phyloP scores from a whole-genome alignment of 768 basidiomycete species.

The Lentinula sp. region DNA sequence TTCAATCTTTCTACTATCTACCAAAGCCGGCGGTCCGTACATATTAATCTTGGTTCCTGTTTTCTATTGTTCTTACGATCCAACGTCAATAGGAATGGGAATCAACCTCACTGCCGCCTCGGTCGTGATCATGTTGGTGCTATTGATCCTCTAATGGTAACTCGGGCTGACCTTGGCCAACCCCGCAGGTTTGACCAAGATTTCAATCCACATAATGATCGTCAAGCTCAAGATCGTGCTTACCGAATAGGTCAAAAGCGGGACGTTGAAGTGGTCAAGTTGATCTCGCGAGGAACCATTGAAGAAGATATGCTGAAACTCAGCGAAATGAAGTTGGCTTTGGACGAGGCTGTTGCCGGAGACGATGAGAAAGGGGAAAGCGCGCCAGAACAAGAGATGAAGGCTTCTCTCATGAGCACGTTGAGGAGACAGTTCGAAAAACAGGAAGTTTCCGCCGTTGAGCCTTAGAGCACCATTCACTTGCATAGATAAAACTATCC shows the following conservation, averaged over 20 bases:
- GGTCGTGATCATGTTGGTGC: conserved; percentile 81
- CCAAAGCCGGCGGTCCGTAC: conserved; percentile 71
- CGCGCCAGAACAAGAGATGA: conserved; percentile 75
- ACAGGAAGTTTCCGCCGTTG: conserved; percentile 29
- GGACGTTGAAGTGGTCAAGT: conserved; percentile 91
- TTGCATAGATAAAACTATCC: not conserved
- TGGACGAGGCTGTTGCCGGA: conserved; percentile 94
- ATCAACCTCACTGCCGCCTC: conserved; percentile 96
- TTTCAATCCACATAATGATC: conserved; percentile 97
- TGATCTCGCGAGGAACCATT: conserved; percentile 87
- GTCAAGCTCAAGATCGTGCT: conserved; percentile 95
- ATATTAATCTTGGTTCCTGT: not conserved
- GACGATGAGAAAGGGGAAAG: conserved; percentile 54
- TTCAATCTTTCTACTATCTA: conserved; percentile 84
- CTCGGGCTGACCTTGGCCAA: not conserved
- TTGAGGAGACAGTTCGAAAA: conserved; percentile 78
- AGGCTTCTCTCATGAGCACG: conserved; percentile 78
- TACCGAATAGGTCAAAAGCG: conserved; percentile 95
- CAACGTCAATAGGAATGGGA: conserved; percentile 57
- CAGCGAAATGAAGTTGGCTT: conserved; percentile 83
- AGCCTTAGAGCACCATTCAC: not conserved
- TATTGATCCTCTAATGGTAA: not conserved
- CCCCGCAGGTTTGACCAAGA: conserved; percentile 85
- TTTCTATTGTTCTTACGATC: conserved; percentile 1
- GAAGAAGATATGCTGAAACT: conserved; percentile 95